A percentile compares a stretch with the other conserved stretches of the same genome.
Evolutionary conservation across 2,329 filamentous ascomycete genomes (phyloP).

Genomic region (Penicillium corylophilum): DNA sequence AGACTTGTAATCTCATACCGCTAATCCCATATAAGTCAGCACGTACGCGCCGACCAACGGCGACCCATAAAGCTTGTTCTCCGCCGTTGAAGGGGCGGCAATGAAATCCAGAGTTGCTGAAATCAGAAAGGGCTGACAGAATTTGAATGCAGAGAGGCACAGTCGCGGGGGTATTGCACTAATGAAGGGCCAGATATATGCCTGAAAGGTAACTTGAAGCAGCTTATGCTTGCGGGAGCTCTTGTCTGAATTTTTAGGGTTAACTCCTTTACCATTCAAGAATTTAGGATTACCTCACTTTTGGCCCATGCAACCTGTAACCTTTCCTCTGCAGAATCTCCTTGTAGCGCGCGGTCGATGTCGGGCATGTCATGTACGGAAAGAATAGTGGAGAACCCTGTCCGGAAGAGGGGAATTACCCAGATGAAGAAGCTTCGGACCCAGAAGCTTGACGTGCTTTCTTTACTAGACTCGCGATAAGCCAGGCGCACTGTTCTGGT

Average conservation of each 20-base stretch:
- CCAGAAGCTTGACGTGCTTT: slow-evolving; percentile 48
- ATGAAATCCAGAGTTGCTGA: slow-evolving; percentile 24
- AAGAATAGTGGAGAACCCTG: slow-evolving; percentile 44
- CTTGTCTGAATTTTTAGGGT: neutral
- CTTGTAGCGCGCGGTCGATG: slow-evolving; percentile 26
- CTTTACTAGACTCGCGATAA: slow-evolving; percentile 43
- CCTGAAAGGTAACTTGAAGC: slow-evolving; percentile 8
- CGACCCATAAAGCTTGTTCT: slow-evolving; percentile 22
- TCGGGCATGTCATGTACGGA: slow-evolving; percentile 43
- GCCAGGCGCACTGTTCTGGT: slow-evolving; percentile 28
- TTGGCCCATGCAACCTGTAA: slow-evolving; percentile 11
- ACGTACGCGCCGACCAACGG: slow-evolving; percentile 34
- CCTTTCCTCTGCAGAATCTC: neutral
- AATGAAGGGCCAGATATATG: slow-evolving; percentile 15
- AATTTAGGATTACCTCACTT: neutral
- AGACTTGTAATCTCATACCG: slow-evolving; percentile 12
- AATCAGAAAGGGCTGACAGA: slow-evolving; percentile 33
- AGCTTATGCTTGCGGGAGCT: slow-evolving; percentile 2
- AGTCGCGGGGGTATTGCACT: slow-evolving; percentile 28
- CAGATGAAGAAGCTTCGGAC: slow-evolving; percentile 51
- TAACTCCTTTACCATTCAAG: too few relatives aligned
- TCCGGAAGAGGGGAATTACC: slow-evolving; percentile 47
- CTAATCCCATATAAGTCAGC: slow-evolving; percentile 32
- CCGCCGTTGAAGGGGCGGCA: neutral
- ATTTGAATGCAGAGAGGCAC: slow-evolving; percentile 18